A percentile compares a stretch with the other conserved stretches of the same genome.
Conservation (phyloP, 371 early-diverging fungal genomes). For the Mortierella polycephala region DNA sequence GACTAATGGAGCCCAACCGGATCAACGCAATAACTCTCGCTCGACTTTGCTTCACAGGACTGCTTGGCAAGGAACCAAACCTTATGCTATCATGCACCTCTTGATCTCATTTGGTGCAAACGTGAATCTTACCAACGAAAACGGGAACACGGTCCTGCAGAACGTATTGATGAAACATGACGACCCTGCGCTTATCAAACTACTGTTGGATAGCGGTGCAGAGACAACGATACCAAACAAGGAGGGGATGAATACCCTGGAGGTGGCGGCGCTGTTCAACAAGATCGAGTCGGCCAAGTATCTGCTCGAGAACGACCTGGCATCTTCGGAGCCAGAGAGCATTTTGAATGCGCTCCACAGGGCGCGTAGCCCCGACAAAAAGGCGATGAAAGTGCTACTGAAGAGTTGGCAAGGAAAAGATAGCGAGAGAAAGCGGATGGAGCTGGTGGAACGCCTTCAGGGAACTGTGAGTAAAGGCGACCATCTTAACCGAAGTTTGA, state of each 20-base stretch:
- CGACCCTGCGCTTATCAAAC: constrained; percentile 38
- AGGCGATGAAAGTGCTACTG: constrained; percentile 31
- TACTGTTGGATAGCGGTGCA: constrained; percentile 46
- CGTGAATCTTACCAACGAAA: constrained; percentile 46
- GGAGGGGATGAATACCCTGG: constrained; percentile 50
- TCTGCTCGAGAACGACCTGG: constrained; percentile 42
- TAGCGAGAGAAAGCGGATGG: constrained; percentile 31
- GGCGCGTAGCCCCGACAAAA: constrained; percentile 39
- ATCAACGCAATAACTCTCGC: constrained; percentile 39
- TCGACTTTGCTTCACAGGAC: constrained; percentile 49
- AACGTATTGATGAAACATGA: constrained; percentile 54
- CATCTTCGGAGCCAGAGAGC: constrained; percentile 31
- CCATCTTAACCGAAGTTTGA: constrained; percentile 4
- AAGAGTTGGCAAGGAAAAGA: constrained; percentile 46
- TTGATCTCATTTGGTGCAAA: constrained; percentile 48
- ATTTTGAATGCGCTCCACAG: constrained; percentile 24
- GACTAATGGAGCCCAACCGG: constrained; percentile 40
- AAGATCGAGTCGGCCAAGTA: constrained; percentile 32
- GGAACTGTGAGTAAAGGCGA: neutral
- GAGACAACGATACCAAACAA: constrained; percentile 42
- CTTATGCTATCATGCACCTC: constrained; percentile 41
- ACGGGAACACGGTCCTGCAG: constrained; percentile 51
- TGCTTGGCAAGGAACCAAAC: constrained; percentile 41
- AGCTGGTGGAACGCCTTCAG: constrained; percentile 14
- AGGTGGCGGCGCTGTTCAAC: constrained; percentile 45